Evolutionary conservation across 2,329 filamentous ascomycete genomes (phyloP).

Genomic region (Byssothecium circinans): DNA sequence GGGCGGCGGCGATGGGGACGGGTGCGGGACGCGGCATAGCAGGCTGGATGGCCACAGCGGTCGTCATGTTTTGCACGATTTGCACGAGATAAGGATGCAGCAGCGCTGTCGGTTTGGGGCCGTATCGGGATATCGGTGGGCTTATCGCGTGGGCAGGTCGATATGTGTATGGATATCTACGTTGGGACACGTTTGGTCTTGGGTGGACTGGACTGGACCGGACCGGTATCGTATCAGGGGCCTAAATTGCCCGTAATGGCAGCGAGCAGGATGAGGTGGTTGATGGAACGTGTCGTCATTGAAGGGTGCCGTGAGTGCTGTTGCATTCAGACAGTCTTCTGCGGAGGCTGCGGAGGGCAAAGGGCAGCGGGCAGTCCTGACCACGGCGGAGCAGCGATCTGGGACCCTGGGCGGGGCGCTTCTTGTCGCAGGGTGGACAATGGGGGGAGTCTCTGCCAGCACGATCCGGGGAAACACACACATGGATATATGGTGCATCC

Average conservation of each 20-base stretch:
- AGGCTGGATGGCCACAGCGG: conserved; percentile 52
- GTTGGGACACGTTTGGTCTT: not conserved
- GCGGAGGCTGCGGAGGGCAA: conserved; percentile 4
- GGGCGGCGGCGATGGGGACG: conserved; percentile 50
- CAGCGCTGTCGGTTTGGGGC: conserved; percentile 24
- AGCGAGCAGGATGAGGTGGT: conserved; percentile 47
- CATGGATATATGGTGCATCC: too few relatives aligned
- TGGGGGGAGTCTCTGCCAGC: too few relatives aligned
- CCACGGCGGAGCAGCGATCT: conserved; percentile 17
- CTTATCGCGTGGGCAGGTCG: conserved; percentile 42
- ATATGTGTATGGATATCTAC: not conserved
- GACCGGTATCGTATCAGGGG: conserved; percentile 32
- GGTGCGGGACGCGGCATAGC: conserved; percentile 49
- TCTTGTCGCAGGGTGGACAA: too few relatives aligned
- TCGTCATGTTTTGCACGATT: conserved; percentile 46
- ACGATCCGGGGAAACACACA: too few relatives aligned
- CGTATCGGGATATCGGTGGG: conserved; percentile 31
- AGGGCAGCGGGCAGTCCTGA: not conserved
- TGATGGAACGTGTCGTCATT: conserved; percentile 48
- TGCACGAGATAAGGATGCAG: conserved; percentile 30
- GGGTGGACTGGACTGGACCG: not conserved
- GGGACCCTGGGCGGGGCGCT: conserved; percentile 26
- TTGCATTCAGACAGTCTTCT: too few relatives aligned
- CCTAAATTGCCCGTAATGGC: conserved; percentile 44
- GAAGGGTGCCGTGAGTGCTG: conserved; percentile 19